Evolutionary conservation across 225 moss, liverwort and hornwort species (phyloP).

Genomic region (Polytrichum commune): DNA sequence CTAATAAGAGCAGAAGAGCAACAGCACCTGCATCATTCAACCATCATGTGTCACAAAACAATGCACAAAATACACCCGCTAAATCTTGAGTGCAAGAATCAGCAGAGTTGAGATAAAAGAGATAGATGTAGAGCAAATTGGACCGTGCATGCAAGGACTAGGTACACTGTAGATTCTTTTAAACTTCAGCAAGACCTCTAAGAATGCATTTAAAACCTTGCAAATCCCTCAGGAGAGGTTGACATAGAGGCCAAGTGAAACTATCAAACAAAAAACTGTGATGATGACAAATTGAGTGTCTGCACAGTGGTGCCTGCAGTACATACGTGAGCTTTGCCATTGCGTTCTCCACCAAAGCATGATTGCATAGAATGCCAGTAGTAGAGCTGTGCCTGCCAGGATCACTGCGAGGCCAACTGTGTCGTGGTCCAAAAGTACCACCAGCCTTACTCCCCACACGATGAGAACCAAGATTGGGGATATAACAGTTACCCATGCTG

Average conservation of each 20-base stretch:
- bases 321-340: constrained; percentile 99
- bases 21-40: constrained; percentile 76
- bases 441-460: constrained; percentile 78
- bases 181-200: too few relatives aligned
- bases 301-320: constrained; percentile 11
- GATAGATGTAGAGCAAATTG: too few relatives aligned
- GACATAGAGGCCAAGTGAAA: constrained; percentile 14
- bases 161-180: too few relatives aligned
- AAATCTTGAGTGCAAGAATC: too few relatives aligned
- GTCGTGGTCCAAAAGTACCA: constrained; percentile 80
- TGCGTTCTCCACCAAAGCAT: constrained; percentile 99
- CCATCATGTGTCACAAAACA: not conserved
- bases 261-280: constrained; percentile 3
- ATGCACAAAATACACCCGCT: not conserved
- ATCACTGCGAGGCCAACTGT: constrained; percentile 96
- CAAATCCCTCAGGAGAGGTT: not conserved
- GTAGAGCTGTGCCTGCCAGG: constrained; percentile 94
- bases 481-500: constrained; percentile 82
- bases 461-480: constrained; percentile 88
- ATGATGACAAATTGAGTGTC: not conserved
- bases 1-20: constrained; percentile 81
- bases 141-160: too few relatives aligned
- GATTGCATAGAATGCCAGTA: constrained; percentile 95
- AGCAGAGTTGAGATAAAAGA: too few relatives aligned
- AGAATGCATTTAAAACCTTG: not conserved